Conservation (phyloP, 768 basidiomycete genomes). For the Leccinum longicurvipes region DNA sequence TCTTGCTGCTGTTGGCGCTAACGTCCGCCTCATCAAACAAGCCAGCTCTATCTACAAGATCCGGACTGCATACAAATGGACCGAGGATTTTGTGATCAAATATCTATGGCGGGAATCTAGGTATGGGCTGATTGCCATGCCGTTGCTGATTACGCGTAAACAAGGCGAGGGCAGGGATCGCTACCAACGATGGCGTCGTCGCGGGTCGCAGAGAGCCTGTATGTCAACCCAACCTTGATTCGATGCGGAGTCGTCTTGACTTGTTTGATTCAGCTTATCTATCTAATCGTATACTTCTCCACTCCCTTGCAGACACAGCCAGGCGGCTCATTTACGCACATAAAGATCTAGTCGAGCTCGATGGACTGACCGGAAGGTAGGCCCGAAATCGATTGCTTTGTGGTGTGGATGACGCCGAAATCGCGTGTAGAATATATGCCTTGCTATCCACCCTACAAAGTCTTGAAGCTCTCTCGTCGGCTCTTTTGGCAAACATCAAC, state of each 20-base stretch:
- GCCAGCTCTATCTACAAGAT: slow-evolving; percentile 93
- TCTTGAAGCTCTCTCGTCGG: slow-evolving; percentile 49
- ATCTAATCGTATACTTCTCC: slow-evolving; percentile 83
- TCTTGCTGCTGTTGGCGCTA: slow-evolving; percentile 83
- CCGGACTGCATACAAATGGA: slow-evolving; percentile 91
- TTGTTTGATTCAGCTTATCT: slow-evolving; percentile 62
- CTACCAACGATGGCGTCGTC: slow-evolving; percentile 32
- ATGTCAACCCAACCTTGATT: slow-evolving; percentile 3
- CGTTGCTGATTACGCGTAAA: slow-evolving; percentile 68
- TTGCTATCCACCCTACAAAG: slow-evolving; percentile 83
- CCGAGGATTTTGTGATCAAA: slow-evolving; percentile 95
- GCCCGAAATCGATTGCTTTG: not conserved
- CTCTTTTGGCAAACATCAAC: slow-evolving; percentile 32
- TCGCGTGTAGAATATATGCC: no score
- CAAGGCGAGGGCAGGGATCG: slow-evolving; percentile 7
- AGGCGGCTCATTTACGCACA: slow-evolving; percentile 95
- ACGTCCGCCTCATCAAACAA: slow-evolving; percentile 78
- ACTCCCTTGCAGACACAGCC: slow-evolving; percentile 93
- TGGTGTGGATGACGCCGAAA: no score
- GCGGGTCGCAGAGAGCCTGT: slow-evolving; percentile 53
- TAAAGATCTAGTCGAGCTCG: slow-evolving; percentile 90
- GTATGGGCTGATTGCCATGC: slow-evolving; percentile 88
- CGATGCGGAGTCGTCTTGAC: not conserved
- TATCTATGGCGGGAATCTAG: slow-evolving; percentile 94
- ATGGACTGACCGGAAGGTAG: slow-evolving; percentile 73